Evolutionary conservation across 306 rosid genomes (phyloP).

Genomic region (Casuarina glauca): DNA sequence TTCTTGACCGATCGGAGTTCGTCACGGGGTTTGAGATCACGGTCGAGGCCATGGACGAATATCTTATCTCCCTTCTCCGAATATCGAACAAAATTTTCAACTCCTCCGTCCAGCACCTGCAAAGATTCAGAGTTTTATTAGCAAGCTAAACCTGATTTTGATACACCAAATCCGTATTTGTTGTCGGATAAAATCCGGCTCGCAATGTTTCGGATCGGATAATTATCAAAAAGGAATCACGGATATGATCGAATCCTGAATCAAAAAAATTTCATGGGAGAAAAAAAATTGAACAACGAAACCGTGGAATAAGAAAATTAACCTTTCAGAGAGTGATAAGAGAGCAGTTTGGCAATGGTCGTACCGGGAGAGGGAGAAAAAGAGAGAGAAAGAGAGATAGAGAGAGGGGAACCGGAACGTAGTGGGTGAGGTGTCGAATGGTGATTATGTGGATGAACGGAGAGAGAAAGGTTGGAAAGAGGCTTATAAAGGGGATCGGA

Average conservation of each 20-base stretch:
- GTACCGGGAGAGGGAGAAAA: neutral
- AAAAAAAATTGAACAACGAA: neutral
- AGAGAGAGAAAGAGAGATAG: neutral
- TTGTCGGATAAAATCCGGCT: neutral
- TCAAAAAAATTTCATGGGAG: neutral
- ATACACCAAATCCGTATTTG: neutral
- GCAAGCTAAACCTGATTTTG: neutral
- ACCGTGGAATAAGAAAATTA: neutral
- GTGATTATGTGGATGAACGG: constrained; percentile 26
- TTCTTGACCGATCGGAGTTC: constrained; percentile 57
- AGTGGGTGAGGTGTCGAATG: constrained; percentile 45
- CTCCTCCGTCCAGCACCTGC: neutral
- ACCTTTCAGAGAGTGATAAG: constrained; percentile 6
- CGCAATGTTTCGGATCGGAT: neutral
- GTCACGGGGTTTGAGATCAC: constrained; percentile 49
- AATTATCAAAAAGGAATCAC: neutral
- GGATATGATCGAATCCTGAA: neutral
- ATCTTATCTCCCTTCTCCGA: neutral
- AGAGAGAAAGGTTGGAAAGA: constrained; percentile 32
- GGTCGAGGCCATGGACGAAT: constrained; percentile 49
- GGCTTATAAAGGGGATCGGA: constrained; percentile 55
- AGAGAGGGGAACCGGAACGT: constrained; percentile 49
- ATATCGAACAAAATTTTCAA: neutral
- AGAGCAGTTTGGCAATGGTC: neutral
- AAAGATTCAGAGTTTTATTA: neutral